These are phyloP conservation scores for Groenewaldozyma tartarivorans DNA, from an alignment of 805 yeast species.

Conservation along the genomic window DNA sequence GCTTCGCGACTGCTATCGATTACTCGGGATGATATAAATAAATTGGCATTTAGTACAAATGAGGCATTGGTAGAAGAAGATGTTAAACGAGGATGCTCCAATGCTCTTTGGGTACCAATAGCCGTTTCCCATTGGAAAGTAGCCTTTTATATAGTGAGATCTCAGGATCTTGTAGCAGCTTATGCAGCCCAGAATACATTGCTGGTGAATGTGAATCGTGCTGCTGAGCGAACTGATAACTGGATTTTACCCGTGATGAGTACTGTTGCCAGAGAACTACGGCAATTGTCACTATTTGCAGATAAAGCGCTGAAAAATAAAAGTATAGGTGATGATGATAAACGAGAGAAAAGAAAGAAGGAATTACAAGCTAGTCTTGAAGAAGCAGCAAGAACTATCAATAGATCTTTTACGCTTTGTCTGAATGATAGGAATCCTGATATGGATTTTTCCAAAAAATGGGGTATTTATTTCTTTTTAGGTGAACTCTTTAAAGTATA, in stretches of 20 bases:
- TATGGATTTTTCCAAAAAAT: constrained; percentile 39
- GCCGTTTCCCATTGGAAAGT: constrained; percentile 20
- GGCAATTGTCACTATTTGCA: constrained; percentile 21
- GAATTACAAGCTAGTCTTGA: constrained; percentile 28
- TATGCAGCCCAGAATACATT: constrained; percentile 20
- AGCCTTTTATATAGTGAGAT: constrained; percentile 11
- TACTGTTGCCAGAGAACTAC: constrained; percentile 21
- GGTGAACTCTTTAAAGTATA: constrained; percentile 62
- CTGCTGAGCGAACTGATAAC: constrained; percentile 74
- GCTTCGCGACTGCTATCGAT: constrained; percentile 15
- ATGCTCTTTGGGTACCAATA: constrained; percentile 16
- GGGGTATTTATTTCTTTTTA: constrained; percentile 61
- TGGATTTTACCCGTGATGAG: constrained; percentile 35
- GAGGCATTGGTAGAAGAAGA: constrained; percentile 9
- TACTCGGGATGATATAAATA: constrained; percentile 6
- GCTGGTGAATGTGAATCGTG: constrained; percentile 44
- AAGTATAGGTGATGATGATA: neutral
- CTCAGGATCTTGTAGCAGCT: constrained; percentile 18
- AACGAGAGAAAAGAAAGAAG: neutral
- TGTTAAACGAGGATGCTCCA: constrained; percentile 4
- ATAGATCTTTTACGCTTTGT: constrained; percentile 66
- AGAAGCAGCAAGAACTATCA: constrained; percentile 53
- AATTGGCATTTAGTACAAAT: constrained; percentile 10
- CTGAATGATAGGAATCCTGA: constrained; percentile 67
- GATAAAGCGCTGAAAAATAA: constrained; percentile 4